A percentile compares a stretch with the other conserved stretches of the same genome.
These are phyloP conservation scores for Xylaria palmicola DNA, from an alignment of 495 filamentous ascomycete genomes.

Conservation along the genomic window DNA sequence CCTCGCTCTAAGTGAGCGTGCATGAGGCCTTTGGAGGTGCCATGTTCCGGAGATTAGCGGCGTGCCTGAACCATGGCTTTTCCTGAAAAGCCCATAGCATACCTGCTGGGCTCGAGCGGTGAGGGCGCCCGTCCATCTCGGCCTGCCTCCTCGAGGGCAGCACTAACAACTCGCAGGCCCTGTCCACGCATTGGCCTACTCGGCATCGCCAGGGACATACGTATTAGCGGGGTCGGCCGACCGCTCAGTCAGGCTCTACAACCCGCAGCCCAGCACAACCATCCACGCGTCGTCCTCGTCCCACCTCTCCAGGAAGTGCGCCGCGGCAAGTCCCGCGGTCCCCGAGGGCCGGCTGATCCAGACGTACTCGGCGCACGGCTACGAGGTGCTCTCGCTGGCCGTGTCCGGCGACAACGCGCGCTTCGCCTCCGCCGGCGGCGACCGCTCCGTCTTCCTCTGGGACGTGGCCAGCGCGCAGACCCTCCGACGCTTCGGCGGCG, in stretches of 20 bases:
- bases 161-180: conserved; percentile 49
- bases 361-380: conserved; percentile 83
- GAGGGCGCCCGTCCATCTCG: conserved; percentile 4
- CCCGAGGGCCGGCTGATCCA: conserved; percentile 63
- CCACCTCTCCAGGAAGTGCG: conserved; percentile 33
- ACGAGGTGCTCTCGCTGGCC: conserved; percentile 79
- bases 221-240: conserved; percentile 86
- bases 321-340: conserved; percentile 13
- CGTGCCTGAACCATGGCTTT: conserved; percentile 31
- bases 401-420: conserved; percentile 74
- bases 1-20: not conserved
- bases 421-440: conserved; percentile 82
- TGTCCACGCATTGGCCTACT: conserved; percentile 72
- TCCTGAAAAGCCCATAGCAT: conserved; percentile 42
- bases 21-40: conserved; percentile 5
- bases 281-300: conserved; percentile 30
- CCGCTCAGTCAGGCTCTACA: conserved; percentile 80
- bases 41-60: conserved; percentile 22
- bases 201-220: conserved; percentile 65
- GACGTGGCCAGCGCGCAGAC: conserved; percentile 80
- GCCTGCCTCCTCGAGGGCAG: not conserved
- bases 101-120: conserved; percentile 48
- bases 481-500: conserved; percentile 64
- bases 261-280: conserved; percentile 50
- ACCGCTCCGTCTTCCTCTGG: conserved; percentile 89